Evolutionary conservation across 352 stramenopile genomes (phyloP).

Genomic region (Blastocystis sp.): DNA sequence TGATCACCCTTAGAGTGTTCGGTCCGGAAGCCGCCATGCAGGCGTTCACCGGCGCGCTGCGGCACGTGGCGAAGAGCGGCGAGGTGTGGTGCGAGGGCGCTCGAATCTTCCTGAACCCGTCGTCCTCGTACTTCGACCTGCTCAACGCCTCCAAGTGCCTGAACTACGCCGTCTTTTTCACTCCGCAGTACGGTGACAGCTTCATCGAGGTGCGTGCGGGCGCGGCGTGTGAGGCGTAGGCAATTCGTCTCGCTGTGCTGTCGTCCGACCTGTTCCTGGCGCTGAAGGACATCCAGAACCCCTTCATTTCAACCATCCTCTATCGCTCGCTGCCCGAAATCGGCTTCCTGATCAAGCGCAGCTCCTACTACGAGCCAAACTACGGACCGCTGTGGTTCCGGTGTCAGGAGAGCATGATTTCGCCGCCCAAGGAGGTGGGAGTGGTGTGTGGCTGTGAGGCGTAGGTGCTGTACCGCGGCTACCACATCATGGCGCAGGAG

Average conservation of each 20-base stretch:
- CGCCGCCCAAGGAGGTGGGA: conserved; percentile 41
- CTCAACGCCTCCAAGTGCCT: conserved; percentile 80
- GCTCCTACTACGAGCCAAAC: conserved; percentile 85
- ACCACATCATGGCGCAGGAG: conserved; percentile 30
- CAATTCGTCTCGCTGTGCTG: conserved; percentile 65
- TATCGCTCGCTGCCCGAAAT: not conserved
- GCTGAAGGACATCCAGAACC: conserved; percentile 2
- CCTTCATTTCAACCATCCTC: not conserved
- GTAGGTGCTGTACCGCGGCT: conserved; percentile 48
- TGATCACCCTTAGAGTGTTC: conserved; percentile 76
- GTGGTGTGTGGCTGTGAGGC: not conserved
- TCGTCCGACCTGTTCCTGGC: conserved; percentile 67
- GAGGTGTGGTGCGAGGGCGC: conserved; percentile 88
- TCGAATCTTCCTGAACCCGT: conserved; percentile 81
- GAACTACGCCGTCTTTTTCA: conserved; percentile 86
- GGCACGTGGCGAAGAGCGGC: conserved; percentile 85
- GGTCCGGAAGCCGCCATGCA: conserved; percentile 78
- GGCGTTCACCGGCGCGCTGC: conserved; percentile 78
- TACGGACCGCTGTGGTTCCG: conserved; percentile 87
- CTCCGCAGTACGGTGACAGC: conserved; percentile 86
- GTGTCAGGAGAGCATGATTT: conserved; percentile 76
- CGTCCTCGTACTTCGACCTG: conserved; percentile 82
- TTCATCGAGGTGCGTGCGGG: conserved; percentile 81
- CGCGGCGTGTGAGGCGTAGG: not conserved
- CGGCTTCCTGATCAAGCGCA: conserved; percentile 75